These are phyloP conservation scores for Sisymbrium altissimum DNA, from an alignment of 345 rosid genomes.

Conservation along the genomic window DNA sequence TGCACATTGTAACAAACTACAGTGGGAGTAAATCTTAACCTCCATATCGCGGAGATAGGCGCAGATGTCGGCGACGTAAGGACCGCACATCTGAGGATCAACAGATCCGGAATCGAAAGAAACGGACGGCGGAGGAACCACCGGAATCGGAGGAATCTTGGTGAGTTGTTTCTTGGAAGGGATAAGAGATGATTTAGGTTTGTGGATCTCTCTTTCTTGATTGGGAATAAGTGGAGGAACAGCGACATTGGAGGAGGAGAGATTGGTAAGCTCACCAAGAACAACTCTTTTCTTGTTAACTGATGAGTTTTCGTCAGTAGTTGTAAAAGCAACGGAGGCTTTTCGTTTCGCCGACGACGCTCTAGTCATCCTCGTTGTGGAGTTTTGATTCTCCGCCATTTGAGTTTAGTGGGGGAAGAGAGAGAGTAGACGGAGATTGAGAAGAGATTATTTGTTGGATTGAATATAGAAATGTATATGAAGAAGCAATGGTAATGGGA, in stretches of 20 bases:
- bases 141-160: not conserved
- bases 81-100: conserved; percentile 37
- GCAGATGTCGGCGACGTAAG: conserved; percentile 15
- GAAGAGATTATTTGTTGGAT: not conserved
- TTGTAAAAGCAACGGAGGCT: conserved; percentile 6
- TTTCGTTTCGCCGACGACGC: conserved; percentile 17
- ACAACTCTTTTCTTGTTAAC: conserved; percentile 30
- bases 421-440: not conserved
- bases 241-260: conserved; percentile 8
- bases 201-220: conserved; percentile 12
- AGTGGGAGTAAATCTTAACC: no score
- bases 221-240: not conserved
- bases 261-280: conserved; percentile 19
- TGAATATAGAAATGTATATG: not conserved
- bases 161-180: not conserved
- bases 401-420: not conserved
- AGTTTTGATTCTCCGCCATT: conserved; percentile 30
- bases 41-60: conserved; percentile 28
- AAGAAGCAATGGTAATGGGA: not conserved
- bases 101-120: conserved; percentile 5
- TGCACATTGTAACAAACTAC: no score
- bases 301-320: not conserved
- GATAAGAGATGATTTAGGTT: not conserved
- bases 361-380: conserved; percentile 26
- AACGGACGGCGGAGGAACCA: not conserved